Percentiles rank a stretch among this genome's conserved stretches.
Conservation (phyloP, 306 rosid species). For the Quercus agrifolia region DNA sequence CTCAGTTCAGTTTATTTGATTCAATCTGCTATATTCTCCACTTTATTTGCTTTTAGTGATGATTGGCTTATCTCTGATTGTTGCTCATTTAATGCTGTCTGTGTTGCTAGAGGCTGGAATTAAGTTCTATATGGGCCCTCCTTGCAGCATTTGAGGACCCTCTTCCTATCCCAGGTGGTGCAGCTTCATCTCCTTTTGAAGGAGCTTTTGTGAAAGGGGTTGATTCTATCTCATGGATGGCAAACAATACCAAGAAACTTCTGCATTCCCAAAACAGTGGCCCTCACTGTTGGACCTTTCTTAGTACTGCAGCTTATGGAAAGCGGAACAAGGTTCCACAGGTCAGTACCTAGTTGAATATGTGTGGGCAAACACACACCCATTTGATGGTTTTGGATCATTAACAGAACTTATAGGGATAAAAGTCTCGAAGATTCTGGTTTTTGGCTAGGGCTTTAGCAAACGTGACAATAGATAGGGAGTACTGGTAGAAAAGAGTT, state of each 20-base stretch:
- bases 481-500: neutral
- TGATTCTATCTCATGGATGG: constrained; percentile 93
- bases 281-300: constrained; percentile 91
- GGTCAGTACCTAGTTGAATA: constrained; percentile 36
- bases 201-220: constrained; percentile 94
- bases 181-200: constrained; percentile 60
- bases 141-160: constrained; percentile 92
- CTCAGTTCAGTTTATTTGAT: constrained; percentile 14
- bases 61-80: constrained; percentile 3
- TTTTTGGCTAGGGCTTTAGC: neutral
- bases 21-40: neutral
- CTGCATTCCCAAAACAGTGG: constrained; percentile 43
- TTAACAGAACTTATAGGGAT: neutral
- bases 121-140: constrained; percentile 97
- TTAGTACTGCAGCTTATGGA: constrained; percentile 80
- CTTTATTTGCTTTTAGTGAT: neutral
- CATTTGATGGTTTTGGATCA: neutral
- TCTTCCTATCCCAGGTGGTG: constrained; percentile 49
- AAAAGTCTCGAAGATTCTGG: neutral
- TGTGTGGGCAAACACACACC: neutral
- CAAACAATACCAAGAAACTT: constrained; percentile 74
- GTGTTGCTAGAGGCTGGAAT: constrained; percentile 67
- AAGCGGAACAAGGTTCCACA: constrained; percentile 92
- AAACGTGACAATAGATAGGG: neutral
- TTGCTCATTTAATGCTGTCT: constrained; percentile 19